Percentiles rank a stretch among this genome's conserved stretches.
These are phyloP conservation scores for Sanguinoderma infundibulare DNA, from an alignment of 1,284 basidiomycete genomes.

Conservation along the genomic window DNA sequence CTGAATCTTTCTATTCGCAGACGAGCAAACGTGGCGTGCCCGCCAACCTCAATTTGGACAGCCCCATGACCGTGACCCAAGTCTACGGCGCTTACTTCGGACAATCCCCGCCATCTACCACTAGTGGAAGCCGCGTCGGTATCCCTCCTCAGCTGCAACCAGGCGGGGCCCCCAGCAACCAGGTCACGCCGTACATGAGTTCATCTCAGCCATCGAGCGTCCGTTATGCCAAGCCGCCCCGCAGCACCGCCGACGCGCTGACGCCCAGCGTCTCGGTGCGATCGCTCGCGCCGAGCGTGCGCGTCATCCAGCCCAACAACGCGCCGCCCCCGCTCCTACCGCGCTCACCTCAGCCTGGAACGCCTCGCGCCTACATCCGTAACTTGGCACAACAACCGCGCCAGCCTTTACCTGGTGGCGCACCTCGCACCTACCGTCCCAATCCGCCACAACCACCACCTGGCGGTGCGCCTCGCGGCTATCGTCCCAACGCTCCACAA, in stretches of 20 bases:
- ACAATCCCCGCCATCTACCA: slow-evolving; percentile 7
- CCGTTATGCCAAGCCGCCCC: slow-evolving; percentile 7
- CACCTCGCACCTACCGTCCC: no score
- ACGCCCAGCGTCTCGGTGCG: slow-evolving; percentile 33
- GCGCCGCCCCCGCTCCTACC: neutral
- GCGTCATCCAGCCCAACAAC: slow-evolving; percentile 21
- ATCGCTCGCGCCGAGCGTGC: slow-evolving; percentile 35
- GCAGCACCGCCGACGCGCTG: slow-evolving; percentile 15
- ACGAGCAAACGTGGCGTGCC: slow-evolving; percentile 16
- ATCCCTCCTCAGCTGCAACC: slow-evolving; percentile 8
- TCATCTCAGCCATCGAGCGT: neutral
- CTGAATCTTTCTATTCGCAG: slow-evolving; percentile 23
- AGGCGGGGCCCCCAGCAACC: neutral
- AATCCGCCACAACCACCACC: no score
- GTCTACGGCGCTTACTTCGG: slow-evolving; percentile 9
- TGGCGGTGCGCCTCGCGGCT: no score
- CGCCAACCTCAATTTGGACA: slow-evolving; percentile 3
- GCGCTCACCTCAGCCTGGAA: slow-evolving; percentile 1
- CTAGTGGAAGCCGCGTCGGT: slow-evolving; percentile 4
- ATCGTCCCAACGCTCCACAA: no score
- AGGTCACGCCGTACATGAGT: neutral
- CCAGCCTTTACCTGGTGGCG: no score
- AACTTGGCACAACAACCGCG: no score
- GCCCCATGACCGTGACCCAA: slow-evolving; percentile 1
- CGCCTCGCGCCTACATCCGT: no score